Percentiles rank a stretch among this genome's conserved stretches.
These are phyloP conservation scores for Aureobasidium namibiae DNA, from an alignment of 2,329 filamentous ascomycete species.

Conservation along the genomic window DNA sequence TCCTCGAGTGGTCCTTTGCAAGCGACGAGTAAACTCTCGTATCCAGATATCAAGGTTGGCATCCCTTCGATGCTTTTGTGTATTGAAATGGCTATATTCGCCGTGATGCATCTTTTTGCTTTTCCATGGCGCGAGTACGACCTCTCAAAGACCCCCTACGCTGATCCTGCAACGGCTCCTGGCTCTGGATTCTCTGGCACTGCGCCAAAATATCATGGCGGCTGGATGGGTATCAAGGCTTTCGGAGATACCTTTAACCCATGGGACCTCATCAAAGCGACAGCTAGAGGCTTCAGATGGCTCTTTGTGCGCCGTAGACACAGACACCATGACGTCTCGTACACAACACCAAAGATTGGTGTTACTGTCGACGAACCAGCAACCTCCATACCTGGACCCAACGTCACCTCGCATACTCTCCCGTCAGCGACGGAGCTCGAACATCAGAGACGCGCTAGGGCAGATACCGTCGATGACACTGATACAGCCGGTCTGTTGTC, in stretches of 20 bases:
- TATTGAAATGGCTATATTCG: slow-evolving; percentile 77
- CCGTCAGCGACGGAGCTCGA: slow-evolving; percentile 8
- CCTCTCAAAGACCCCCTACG: slow-evolving; percentile 20
- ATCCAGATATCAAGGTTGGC: slow-evolving; percentile 71
- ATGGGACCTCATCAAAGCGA: slow-evolving; percentile 75
- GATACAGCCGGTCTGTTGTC: slow-evolving; percentile 9
- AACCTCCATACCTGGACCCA: slow-evolving; percentile 4
- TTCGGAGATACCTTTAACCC: slow-evolving; percentile 66
- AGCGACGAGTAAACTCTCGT: slow-evolving; percentile 53
- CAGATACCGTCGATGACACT: slow-evolving; percentile 6
- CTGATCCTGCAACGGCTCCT: slow-evolving; percentile 22
- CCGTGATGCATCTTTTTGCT: slow-evolving; percentile 70
- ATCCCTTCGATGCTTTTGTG: slow-evolving; percentile 71
- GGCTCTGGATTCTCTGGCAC: slow-evolving; percentile 18
- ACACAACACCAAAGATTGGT: slow-evolving; percentile 19
- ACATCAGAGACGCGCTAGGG: slow-evolving; percentile 6
- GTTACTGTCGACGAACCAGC: not conserved
- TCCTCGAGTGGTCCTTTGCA: slow-evolving; percentile 56
- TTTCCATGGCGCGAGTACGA: slow-evolving; percentile 70
- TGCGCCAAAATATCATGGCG: slow-evolving; percentile 48
- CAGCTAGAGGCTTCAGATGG: slow-evolving; percentile 71
- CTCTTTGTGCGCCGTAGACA: slow-evolving; percentile 63
- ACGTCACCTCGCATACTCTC: slow-evolving; percentile 3
- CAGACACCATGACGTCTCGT: slow-evolving; percentile 39
- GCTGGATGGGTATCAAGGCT: slow-evolving; percentile 56